Base-by-base conservation (phyloP, 805 yeast species). In the Candida easanensis region DNA sequence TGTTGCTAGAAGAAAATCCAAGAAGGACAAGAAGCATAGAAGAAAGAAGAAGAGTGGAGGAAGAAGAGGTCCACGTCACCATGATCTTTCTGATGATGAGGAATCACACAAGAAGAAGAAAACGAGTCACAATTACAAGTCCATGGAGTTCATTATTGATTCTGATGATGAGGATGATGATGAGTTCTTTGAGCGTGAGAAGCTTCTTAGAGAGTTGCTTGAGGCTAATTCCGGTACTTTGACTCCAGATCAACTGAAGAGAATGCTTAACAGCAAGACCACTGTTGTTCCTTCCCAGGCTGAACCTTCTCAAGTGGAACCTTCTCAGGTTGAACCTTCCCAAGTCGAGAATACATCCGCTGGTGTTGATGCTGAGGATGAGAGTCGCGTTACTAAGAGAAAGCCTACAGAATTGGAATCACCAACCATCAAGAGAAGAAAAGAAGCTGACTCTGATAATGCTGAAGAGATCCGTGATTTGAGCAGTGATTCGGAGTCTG, bases 91-190 rank as follows among this genome's bases (percentile, higher is more conserved):
- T 15, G 36, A 33, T 21, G 36, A 33, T 21, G 36, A 33, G 15
- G 36, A 27, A 11, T 14, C 16, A 21, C 17, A 10, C 18, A 33
- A 21, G 26, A 21, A 36, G n/a, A 23, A 25, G 33, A 18, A 33
- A 8, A 22, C 7, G 11, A 7, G 23, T 23, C 21, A 22, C n/a
- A 16, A 33, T 16, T 41, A 51, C 39, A 68, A 73, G 34, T 82
- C 88, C 1, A 63, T 81, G 4, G 80, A 74, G 42, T 74, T 63
- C 50, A 74, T 83, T 36, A 67, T 67, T 39, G 82, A 75, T 40
- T 79, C 86, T 2, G 87, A 81, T 53, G 78, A 70, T 13, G 87
- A 79, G 36, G 67, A 68, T 32, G 77, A 73, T 39, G 57, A 54
- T 3, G 69, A 53, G 23, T 83, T 83, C 55, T 83, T 76, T 56